phyloP scores from a whole-genome alignment of 352 stramenopile species.

The Blastocystis sp. region DNA sequence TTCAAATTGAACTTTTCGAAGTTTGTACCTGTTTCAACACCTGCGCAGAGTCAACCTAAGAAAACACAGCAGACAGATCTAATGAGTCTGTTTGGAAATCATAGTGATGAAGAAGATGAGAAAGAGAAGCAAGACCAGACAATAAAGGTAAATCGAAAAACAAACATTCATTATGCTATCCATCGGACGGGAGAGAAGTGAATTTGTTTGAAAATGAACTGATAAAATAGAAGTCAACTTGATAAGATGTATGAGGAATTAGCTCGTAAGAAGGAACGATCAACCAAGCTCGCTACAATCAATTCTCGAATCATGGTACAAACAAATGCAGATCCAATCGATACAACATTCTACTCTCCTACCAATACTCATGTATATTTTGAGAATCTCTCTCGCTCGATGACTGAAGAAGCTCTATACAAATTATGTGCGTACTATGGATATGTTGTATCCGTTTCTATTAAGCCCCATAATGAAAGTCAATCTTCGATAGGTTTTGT shows the following conservation, averaged over 20 bases:
- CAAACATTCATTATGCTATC: constrained; percentile 57
- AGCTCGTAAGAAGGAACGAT: constrained; percentile 2
- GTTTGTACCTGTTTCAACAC: neutral
- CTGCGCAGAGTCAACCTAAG: neutral
- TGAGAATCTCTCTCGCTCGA: constrained; percentile 7
- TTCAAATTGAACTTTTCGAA: constrained; percentile 13
- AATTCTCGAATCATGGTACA: neutral
- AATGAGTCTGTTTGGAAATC: constrained; percentile 35
- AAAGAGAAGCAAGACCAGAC: neutral
- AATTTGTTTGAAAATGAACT: neutral
- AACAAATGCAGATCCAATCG: neutral
- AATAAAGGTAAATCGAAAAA: constrained; percentile 61
- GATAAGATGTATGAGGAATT: constrained; percentile 48
- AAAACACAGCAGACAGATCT: neutral
- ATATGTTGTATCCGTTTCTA: neutral
- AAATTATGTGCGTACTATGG: constrained; percentile 45
- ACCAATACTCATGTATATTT: constrained; percentile 32
- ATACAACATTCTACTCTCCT: neutral
- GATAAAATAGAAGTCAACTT: constrained; percentile 10
- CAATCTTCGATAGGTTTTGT: constrained; percentile 1
- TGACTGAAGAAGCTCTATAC: constrained; percentile 26
- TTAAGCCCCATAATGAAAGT: neutral
- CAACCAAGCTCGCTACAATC: neutral
- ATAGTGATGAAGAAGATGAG: constrained; percentile 50
- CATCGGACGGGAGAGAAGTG: constrained; percentile 37